Evolutionary conservation across 305 asterid genomes (phyloP).

Genomic region (Fraxinus floribunda): DNA sequence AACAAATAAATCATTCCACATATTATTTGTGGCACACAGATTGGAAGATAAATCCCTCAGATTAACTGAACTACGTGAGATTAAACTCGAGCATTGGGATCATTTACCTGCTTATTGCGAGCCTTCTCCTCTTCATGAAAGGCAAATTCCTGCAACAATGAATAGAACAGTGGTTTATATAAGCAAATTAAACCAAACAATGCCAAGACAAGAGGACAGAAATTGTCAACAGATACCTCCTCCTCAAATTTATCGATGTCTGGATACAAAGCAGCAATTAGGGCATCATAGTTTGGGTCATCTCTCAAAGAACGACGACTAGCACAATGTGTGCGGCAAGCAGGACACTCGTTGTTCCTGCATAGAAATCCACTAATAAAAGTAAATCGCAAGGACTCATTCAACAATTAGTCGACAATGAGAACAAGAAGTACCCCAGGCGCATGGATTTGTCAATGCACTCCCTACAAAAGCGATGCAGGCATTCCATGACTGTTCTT

Average conservation of each 20-base stretch:
- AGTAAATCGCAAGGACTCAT: constrained; percentile 19
- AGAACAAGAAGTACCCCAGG: constrained; percentile 54
- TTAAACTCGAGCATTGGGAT: constrained; percentile 12
- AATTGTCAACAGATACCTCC: constrained; percentile 41
- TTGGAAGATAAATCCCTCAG: neutral
- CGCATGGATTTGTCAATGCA: constrained; percentile 98
- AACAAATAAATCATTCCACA: constrained; percentile 1
- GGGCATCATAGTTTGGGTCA: constrained; percentile 78
- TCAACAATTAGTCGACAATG: constrained; percentile 18
- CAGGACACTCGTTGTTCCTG: constrained; percentile 98
- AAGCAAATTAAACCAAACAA: constrained; percentile 5
- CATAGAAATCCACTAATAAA: constrained; percentile 24
- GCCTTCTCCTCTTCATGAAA: constrained; percentile 59
- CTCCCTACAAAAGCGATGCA: constrained; percentile 97
- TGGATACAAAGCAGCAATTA: constrained; percentile 45
- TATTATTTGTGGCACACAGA: neutral
- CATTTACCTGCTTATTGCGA: constrained; percentile 53
- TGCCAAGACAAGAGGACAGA: neutral
- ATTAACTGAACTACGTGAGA: neutral
- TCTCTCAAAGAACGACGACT: constrained; percentile 96
- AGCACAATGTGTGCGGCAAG: constrained; percentile 98
- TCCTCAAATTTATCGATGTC: constrained; percentile 54
- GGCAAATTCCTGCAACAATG: constrained; percentile 47
- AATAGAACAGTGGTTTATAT: neutral
- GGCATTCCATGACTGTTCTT: constrained; percentile 98